Evolutionary conservation across 768 basidiomycete genomes (phyloP).

Genomic region (Pisolithus microcarpus): DNA sequence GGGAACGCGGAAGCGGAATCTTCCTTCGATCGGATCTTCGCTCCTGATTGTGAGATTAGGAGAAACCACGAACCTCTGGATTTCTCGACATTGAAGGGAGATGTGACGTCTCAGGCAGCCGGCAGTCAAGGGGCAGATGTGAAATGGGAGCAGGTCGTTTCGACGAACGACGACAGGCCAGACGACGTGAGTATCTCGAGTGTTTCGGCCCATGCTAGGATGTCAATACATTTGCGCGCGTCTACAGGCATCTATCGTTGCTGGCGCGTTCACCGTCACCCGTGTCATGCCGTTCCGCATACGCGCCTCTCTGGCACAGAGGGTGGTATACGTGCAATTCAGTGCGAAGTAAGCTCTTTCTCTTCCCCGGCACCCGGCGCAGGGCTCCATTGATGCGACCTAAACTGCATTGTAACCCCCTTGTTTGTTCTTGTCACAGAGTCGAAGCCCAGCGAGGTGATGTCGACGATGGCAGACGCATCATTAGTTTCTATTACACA

Average conservation of each 20-base stretch:
- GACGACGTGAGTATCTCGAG: slow-evolving; percentile 13
- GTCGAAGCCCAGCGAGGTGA: slow-evolving; percentile 5
- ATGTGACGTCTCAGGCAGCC: slow-evolving; percentile 15
- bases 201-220: neutral
- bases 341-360: slow-evolving; percentile 31
- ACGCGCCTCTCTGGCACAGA: slow-evolving; percentile 33
- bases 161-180: slow-evolving; percentile 19
- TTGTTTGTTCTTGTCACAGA: no score
- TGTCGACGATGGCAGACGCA: slow-evolving; percentile 17
- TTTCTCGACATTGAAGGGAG: slow-evolving; percentile 23
- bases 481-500: slow-evolving; percentile 32
- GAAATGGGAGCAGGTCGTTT: slow-evolving; percentile 31
- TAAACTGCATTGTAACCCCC: slow-evolving; percentile 1
- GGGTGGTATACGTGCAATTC: slow-evolving; percentile 27
- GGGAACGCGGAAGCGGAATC: neutral
- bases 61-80: slow-evolving; percentile 22
- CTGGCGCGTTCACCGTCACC: slow-evolving; percentile 34
- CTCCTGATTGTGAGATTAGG: slow-evolving; percentile 27
- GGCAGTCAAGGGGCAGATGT: slow-evolving; percentile 17
- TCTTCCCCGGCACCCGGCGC: neutral
- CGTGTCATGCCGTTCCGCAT: slow-evolving; percentile 35
- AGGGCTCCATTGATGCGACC: slow-evolving; percentile 19
- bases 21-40: slow-evolving; percentile 26
- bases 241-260: slow-evolving; percentile 30
- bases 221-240: no score